These are phyloP conservation scores for Penicillium rolfsii DNA, from an alignment of 2,329 filamentous ascomycete genomes.

Conservation along the genomic window DNA sequence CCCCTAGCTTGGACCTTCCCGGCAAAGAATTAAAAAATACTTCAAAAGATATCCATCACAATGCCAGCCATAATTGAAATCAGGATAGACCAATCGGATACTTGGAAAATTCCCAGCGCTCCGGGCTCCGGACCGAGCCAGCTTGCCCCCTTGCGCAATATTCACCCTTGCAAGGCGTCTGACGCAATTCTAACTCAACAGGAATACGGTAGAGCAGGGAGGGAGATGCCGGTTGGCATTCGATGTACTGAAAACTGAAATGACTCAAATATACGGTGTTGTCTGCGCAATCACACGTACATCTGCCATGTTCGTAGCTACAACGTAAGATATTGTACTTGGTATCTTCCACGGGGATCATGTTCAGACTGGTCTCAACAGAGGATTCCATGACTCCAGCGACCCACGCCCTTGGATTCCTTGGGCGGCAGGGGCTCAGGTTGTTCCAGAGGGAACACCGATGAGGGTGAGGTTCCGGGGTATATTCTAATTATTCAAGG, in stretches of 20 bases:
- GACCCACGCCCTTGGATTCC: not conserved
- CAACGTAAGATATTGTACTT: not conserved
- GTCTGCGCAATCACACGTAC: not conserved
- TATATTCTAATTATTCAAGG: not conserved
- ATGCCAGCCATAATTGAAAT: constrained; percentile 7
- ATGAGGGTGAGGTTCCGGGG: not conserved
- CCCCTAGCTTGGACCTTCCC: not conserved
- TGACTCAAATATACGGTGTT: not conserved
- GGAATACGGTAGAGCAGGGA: not conserved
- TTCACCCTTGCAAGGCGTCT: constrained; percentile 3
- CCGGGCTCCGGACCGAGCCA: constrained; percentile 2
- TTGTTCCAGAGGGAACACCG: not conserved
- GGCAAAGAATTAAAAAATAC: not conserved
- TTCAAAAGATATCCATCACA: not conserved
- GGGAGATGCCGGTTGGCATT: not conserved
- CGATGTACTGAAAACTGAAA: not conserved
- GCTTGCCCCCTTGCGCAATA: constrained; percentile 10
- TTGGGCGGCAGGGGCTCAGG: not conserved
- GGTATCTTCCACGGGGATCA: not conserved
- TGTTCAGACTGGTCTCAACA: not conserved
- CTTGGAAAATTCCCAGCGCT: constrained; percentile 6
- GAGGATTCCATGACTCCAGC: not conserved
- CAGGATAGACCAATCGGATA: constrained; percentile 13
- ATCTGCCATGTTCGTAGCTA: not conserved
- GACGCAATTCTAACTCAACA: constrained; percentile 7